A percentile compares a stretch with the other conserved stretches of the same genome.
Conservation (phyloP, 768 basidiomycete species). For the Ramaria rubella region DNA sequence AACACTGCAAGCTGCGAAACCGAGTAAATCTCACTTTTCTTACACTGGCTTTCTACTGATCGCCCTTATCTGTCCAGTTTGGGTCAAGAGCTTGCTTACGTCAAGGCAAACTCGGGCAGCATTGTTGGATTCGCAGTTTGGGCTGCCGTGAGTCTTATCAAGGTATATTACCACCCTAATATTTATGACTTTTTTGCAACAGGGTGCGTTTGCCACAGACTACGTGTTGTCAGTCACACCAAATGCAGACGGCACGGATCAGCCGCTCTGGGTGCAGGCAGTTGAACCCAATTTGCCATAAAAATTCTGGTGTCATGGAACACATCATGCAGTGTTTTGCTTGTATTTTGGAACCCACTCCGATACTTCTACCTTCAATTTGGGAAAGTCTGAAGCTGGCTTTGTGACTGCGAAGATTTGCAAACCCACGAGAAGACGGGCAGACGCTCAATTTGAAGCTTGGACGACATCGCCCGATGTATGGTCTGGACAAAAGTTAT, state of each 20-base stretch:
- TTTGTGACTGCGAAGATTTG: no score
- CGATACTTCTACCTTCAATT: neutral
- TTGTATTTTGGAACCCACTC: no score
- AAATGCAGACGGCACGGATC: slow-evolving; percentile 40
- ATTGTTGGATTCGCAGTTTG: slow-evolving; percentile 48
- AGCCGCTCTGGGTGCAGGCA: slow-evolving; percentile 22
- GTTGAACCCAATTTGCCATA: slow-evolving; percentile 15
- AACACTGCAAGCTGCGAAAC: slow-evolving; percentile 33
- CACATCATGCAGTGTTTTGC: no score
- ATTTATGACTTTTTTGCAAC: slow-evolving; percentile 3
- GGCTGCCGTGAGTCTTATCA: slow-evolving; percentile 28
- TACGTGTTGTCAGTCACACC: slow-evolving; percentile 47
- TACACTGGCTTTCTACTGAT: slow-evolving; percentile 12
- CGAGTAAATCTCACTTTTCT: slow-evolving; percentile 18
- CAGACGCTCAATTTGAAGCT: no score
- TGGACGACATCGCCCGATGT: no score
- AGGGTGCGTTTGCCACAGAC: slow-evolving; percentile 42
- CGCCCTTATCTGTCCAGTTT: slow-evolving; percentile 17
- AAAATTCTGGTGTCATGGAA: neutral
- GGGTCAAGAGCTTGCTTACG: slow-evolving; percentile 36
- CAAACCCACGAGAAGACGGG: no score
- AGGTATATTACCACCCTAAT: neutral
- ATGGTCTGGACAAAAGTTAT: no score
- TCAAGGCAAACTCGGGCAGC: slow-evolving; percentile 37
- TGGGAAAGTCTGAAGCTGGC: no score